Conservation (phyloP, 2,329 filamentous ascomycete genomes). For the Aureobasidium sp. region DNA sequence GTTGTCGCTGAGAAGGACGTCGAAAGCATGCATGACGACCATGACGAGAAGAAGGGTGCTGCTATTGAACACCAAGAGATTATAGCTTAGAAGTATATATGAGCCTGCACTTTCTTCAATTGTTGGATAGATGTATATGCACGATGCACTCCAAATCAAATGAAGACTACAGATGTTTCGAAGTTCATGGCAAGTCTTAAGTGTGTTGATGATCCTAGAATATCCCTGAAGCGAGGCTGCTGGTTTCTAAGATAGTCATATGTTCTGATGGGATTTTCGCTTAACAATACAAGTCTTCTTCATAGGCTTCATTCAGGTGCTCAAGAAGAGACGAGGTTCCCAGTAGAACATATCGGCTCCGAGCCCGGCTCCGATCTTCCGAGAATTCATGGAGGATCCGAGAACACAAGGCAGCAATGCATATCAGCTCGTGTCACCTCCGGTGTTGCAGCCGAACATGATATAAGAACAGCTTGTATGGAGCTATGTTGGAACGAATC, state of each 20-base stretch:
- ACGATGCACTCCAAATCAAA: not conserved
- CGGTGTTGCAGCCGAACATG: not conserved
- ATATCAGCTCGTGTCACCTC: not conserved
- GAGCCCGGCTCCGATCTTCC: not conserved
- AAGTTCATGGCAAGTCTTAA: conserved; percentile 29
- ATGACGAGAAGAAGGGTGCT: conserved; percentile 9
- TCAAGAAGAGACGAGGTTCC: no score
- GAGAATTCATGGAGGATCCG: not conserved
- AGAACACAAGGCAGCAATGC: not conserved
- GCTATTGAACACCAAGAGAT: conserved; percentile 3
- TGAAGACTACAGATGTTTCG: not conserved
- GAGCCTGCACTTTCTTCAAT: not conserved
- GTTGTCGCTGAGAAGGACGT: conserved; percentile 29
- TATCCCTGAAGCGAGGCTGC: no score
- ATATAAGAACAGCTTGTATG: not conserved
- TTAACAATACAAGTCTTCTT: not conserved
- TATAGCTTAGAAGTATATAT: not conserved
- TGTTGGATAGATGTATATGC: not conserved
- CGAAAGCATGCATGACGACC: conserved; percentile 17
- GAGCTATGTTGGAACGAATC: not conserved
- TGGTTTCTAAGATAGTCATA: no score
- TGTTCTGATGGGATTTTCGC: no score
- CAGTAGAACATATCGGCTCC: not conserved
- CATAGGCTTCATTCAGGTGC: no score
- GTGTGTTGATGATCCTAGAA: no score